Base-by-base conservation (phyloP, 306 rosid genomes). In the Cucurbita argyrosperma region DNA sequence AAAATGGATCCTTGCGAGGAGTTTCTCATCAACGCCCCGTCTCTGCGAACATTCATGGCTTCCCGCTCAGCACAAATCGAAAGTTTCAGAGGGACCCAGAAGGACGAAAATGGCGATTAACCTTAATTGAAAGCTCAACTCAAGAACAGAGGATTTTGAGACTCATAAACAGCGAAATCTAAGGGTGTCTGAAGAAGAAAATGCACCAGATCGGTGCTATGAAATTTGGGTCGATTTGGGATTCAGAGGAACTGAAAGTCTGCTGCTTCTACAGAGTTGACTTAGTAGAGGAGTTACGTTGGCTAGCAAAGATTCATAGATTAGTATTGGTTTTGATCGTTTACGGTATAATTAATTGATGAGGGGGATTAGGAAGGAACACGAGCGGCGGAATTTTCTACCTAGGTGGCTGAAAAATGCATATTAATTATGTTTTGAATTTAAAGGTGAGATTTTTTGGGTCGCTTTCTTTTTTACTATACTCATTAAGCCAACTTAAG, bases 1-100 rank as follows among this genome's bases (percentile, higher is more conserved):
- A 30, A 30, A 30, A 38, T 10, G 43, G 71, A 65, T 75, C 78
- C 84, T 6, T 76, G 84, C 5, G 79, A 4, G 54, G 26, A 77
- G 67, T 75, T 88, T 78, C 87, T 79, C 94, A 83, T 86, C 66
- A 90, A 77, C 52, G 86, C 83, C 60, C 87, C 96, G 26, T 88
- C 96, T 78, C 91, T 84, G 43, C 92, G 90, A 37, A 83, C 89
- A 75, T 47, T 77, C 98, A 90, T 85, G 72, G 74, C 76, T 46
- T 80, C 56, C 54, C 18, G 15, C 42, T 40, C 26, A 8, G 18
- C 6, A 64, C 68, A 37, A 71, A 71, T 19, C 26, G 61, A 39
- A 52, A 52, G 23, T 18, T 71, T 19, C 23, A 71, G 35, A 45
- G n/a, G 6, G 55, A 30, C 40, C 35, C 73, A 67, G 52, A 66